A percentile compares a stretch with the other conserved stretches of the same genome.
phyloP scores from a whole-genome alignment of 805 yeast genomes.

The Candida tammaniensis region DNA sequence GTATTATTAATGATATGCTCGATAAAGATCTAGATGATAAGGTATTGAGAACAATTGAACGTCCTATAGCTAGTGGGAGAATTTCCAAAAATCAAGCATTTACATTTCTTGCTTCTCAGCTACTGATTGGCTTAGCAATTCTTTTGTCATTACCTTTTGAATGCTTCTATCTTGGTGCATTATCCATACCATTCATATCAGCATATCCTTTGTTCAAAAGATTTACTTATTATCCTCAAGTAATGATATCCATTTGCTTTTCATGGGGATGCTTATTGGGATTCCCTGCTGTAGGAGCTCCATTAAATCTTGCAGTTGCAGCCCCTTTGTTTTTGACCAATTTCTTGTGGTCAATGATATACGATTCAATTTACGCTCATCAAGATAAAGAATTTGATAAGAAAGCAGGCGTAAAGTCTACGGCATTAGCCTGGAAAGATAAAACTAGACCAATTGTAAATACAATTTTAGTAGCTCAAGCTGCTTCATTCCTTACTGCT shows the following conservation, averaged over 20 bases:
- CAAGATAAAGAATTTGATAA: conserved; percentile 91
- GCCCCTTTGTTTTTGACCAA: conserved; percentile 73
- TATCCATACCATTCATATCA: conserved; percentile 74
- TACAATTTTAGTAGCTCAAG: conserved; percentile 65
- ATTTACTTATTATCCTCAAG: conserved; percentile 94
- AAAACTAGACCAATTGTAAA: conserved; percentile 68
- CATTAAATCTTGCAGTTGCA: conserved; percentile 71
- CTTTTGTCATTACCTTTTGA: conserved; percentile 71
- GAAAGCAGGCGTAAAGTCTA: conserved; percentile 88
- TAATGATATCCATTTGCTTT: conserved; percentile 74
- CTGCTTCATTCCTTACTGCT: conserved; percentile 58
- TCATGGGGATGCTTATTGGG: conserved; percentile 95
- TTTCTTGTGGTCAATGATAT: conserved; percentile 90
- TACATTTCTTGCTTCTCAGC: conserved; percentile 68
- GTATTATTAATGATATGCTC: conserved; percentile 87
- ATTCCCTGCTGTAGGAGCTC: conserved; percentile 91
- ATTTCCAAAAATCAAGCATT: conserved; percentile 70
- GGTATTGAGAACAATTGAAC: conserved; percentile 81
- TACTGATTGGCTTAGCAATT: conserved; percentile 69
- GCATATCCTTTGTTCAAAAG: conserved; percentile 92
- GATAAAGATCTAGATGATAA: conserved; percentile 81
- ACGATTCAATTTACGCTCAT: conserved; percentile 96
- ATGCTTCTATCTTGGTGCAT: conserved; percentile 80
- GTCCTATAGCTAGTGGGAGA: conserved; percentile 92
- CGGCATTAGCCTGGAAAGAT: conserved; percentile 93